Evolutionary conservation across 192 early-diverging fungal genomes (phyloP).

Genomic region (Jimgerdemannia flammicorona): DNA sequence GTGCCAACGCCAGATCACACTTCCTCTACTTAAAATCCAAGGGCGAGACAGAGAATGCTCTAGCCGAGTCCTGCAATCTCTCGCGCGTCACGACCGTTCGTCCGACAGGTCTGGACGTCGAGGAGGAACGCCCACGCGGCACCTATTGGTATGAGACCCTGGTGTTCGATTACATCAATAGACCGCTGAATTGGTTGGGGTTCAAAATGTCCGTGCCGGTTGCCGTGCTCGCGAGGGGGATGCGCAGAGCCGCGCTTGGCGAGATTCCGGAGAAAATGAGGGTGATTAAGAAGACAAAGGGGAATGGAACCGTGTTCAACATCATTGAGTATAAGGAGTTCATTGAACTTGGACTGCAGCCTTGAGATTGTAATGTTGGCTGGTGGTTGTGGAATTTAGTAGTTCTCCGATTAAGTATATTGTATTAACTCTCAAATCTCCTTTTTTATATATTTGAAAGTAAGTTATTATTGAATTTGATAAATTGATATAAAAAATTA

Average conservation of each 20-base stretch:
- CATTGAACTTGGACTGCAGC: not conserved
- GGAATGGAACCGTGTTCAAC: not conserved
- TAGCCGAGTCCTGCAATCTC: slow-evolving; percentile 56
- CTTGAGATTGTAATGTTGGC: too few species aligned
- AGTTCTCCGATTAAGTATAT: too few species aligned
- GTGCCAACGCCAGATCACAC: slow-evolving; percentile 52
- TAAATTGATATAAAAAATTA: too few species aligned
- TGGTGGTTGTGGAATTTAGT: too few species aligned
- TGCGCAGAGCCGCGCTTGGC: not conserved
- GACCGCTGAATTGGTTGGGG: not conserved
- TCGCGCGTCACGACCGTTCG: slow-evolving; percentile 59
- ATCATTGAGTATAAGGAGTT: not conserved
- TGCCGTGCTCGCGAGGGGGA: not conserved
- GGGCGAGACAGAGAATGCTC: slow-evolving; percentile 68
- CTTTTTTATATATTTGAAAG: too few species aligned
- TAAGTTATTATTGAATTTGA: too few species aligned
- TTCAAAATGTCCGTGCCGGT: not conserved
- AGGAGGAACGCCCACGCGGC: slow-evolving; percentile 31
- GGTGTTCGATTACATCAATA: not conserved
- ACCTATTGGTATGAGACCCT: not conserved
- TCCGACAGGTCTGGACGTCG: slow-evolving; percentile 46
- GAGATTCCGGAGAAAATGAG: not conserved
- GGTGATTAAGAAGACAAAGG: not conserved
- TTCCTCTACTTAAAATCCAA: slow-evolving; percentile 75
- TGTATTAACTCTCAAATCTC: too few species aligned